These are phyloP conservation scores for Vigna trinervia DNA, from an alignment of 306 rosid genomes.

Conservation along the genomic window DNA sequence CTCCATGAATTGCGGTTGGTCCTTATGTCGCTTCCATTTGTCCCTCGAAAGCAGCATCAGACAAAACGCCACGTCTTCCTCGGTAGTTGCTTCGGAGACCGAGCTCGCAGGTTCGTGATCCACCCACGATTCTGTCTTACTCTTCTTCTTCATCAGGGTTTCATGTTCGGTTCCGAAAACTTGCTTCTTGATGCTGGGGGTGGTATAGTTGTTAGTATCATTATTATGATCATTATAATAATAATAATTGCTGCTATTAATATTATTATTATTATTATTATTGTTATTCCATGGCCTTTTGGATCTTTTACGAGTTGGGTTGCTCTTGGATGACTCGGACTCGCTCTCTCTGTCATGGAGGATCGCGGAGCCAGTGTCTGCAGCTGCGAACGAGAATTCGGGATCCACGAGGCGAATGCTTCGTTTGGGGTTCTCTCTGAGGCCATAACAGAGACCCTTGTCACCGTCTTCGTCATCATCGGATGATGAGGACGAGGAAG, in stretches of 20 bases:
- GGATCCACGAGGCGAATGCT: constrained; percentile 75
- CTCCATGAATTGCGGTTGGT: background rate
- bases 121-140: constrained; percentile 50
- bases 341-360: constrained; percentile 93
- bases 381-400: constrained; percentile 59
- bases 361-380: constrained; percentile 64
- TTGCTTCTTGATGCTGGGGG: constrained; percentile 33
- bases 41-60: constrained; percentile 90
- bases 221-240: background rate
- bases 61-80: constrained; percentile 85
- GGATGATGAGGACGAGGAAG: constrained; percentile 47
- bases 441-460: constrained; percentile 50
- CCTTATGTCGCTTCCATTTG: constrained; percentile 62
- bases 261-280: background rate
- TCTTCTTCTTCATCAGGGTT: background rate
- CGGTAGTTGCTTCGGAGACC: constrained; percentile 73
- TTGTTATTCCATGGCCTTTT: constrained; percentile 58
- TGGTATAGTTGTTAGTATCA: background rate
- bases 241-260: background rate
- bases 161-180: constrained; percentile 1
- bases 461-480: constrained; percentile 53
- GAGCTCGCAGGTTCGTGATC: constrained; percentile 73
- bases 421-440: constrained; percentile 81
- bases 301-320: constrained; percentile 71
- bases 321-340: constrained; percentile 80